Percentiles rank a stretch among this genome's conserved stretches.
These are phyloP conservation scores for Talaromyces sp. DNA, from an alignment of 2,329 filamentous ascomycete genomes.

Conservation along the genomic window DNA sequence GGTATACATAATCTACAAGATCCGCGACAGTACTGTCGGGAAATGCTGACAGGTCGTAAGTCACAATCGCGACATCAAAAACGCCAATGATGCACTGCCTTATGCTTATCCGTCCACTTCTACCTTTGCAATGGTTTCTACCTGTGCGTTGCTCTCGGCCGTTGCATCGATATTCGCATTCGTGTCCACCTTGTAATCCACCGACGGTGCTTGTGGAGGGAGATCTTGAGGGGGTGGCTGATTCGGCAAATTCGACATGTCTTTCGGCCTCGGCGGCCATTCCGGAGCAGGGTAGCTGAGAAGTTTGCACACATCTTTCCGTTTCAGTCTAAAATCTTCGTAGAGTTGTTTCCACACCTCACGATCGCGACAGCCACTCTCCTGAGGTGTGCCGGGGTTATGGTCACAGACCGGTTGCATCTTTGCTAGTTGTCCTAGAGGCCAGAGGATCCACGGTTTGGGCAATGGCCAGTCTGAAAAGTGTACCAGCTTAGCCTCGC, in stretches of 20 bases:
- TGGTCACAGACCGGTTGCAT: slow-evolving; percentile 34
- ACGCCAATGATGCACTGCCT: slow-evolving; percentile 7
- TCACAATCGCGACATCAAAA: neutral
- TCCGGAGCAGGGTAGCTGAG: slow-evolving; percentile 37
- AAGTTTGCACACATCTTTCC: slow-evolving; percentile 36
- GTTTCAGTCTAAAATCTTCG: slow-evolving; percentile 33
- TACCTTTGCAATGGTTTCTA: neutral
- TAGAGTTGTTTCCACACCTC: slow-evolving; percentile 38
- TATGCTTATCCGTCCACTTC: neutral
- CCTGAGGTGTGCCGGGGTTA: slow-evolving; percentile 33
- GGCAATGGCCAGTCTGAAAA: slow-evolving; percentile 70
- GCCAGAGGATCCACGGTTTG: slow-evolving; percentile 58
- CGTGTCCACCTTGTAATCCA: neutral
- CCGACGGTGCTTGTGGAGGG: neutral
- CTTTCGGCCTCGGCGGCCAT: slow-evolving; percentile 24
- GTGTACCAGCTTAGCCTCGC: slow-evolving; percentile 64
- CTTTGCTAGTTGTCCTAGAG: slow-evolving; percentile 29
- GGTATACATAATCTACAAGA: slow-evolving; percentile 3
- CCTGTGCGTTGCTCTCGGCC: neutral
- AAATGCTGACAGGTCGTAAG: neutral
- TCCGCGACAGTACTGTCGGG: neutral
- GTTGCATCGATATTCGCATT: neutral
- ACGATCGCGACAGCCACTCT: slow-evolving; percentile 37
- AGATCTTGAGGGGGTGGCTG: neutral
- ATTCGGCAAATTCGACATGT: slow-evolving; percentile 16